Conservation (phyloP, 805 yeast species). For the Saccharomycopsis schoenii region DNA sequence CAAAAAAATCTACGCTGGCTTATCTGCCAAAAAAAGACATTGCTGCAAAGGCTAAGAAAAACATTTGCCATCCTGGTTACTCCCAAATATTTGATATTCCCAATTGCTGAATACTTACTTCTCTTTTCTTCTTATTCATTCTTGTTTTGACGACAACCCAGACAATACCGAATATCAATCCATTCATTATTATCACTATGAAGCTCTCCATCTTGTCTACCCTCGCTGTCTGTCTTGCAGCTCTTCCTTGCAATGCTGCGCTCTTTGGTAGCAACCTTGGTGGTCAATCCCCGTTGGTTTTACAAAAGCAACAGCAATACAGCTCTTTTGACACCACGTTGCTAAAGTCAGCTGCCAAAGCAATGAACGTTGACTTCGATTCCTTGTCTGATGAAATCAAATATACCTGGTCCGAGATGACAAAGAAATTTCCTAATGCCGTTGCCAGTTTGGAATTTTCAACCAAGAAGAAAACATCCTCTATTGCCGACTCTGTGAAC, state of each 20-base stretch:
- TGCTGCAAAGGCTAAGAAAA: too few species aligned
- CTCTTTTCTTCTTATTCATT: not conserved
- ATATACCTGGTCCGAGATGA: conserved; percentile 54
- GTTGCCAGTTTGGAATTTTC: conserved; percentile 38
- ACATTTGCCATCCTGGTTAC: too few species aligned
- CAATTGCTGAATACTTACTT: too few species aligned
- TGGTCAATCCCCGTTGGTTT: conserved; percentile 8
- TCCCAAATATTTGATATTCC: too few species aligned
- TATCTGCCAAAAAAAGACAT: too few species aligned
- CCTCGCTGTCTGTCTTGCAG: not conserved
- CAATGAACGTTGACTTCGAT: conserved; percentile 42
- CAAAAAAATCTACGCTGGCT: too few species aligned
- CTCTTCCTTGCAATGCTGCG: conserved; percentile 4
- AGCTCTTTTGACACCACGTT: conserved; percentile 23
- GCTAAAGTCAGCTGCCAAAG: conserved; percentile 39
- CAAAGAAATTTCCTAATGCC: conserved; percentile 48
- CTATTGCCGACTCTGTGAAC: not conserved
- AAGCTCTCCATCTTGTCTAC: not conserved
- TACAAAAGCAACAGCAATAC: conserved; percentile 1
- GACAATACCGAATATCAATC: not conserved
- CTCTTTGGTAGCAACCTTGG: not conserved
- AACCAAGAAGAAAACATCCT: conserved; percentile 31
- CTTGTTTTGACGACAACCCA: not conserved
- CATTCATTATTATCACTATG: not conserved
- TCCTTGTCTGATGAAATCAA: conserved; percentile 40